Evolutionary conservation across 768 basidiomycete species (phyloP).

Genomic region (Hypholoma fasciculare): DNA sequence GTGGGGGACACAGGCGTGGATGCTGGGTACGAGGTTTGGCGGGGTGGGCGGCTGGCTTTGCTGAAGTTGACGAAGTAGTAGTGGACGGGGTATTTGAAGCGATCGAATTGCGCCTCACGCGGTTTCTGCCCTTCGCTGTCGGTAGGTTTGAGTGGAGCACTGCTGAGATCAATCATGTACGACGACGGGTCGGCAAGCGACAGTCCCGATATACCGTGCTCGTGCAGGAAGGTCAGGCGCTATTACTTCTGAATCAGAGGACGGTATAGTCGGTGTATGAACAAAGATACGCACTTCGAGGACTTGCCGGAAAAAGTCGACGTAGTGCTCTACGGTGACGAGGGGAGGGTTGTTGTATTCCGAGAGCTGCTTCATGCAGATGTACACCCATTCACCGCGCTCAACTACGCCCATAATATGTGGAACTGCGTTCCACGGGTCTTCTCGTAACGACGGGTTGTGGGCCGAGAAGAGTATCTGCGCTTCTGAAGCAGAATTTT

Average conservation of each 20-base stretch:
- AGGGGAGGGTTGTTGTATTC: constrained; percentile 48
- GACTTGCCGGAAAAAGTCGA: constrained; percentile 51
- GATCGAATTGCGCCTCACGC: constrained; percentile 29
- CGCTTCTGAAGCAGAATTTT: constrained; percentile 36
- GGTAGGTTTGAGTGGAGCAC: constrained; percentile 19
- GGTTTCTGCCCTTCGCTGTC: not conserved
- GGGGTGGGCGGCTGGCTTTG: constrained; percentile 17
- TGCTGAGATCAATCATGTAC: constrained; percentile 46
- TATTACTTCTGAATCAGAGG: constrained; percentile 11
- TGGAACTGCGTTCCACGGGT: constrained; percentile 57
- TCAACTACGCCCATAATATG: constrained; percentile 45
- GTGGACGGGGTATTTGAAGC: constrained; percentile 34
- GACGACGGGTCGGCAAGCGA: constrained; percentile 33
- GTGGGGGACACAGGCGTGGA: constrained; percentile 15
- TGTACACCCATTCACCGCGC: constrained; percentile 38
- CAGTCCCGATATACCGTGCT: constrained; percentile 40
- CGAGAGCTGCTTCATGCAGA: constrained; percentile 45
- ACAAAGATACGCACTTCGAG: constrained; percentile 40
- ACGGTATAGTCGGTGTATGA: not conserved
- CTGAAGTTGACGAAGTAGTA: constrained; percentile 37
- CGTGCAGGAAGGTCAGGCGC: constrained; percentile 51
- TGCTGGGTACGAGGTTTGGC: constrained; percentile 8
- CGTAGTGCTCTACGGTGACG: constrained; percentile 43
- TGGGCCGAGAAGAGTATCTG: constrained; percentile 44
- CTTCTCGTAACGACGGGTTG: constrained; percentile 39